Evolutionary conservation across 2,329 filamentous ascomycete genomes (phyloP), one percentile per base, ranked within the genome.

Genomic region (Penicillium sp.): DNA sequence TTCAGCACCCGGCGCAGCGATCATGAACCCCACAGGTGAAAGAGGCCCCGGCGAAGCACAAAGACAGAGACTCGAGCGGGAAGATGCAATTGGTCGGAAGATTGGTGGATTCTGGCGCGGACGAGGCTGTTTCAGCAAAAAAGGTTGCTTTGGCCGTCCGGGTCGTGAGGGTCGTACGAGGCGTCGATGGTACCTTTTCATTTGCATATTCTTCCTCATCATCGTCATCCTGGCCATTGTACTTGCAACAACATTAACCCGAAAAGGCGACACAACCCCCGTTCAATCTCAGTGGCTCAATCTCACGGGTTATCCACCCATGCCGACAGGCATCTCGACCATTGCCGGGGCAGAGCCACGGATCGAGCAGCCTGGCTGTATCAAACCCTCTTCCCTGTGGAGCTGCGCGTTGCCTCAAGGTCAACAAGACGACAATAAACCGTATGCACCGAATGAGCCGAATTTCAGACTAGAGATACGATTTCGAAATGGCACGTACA

Each of bases 321-420:
- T 96, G 61, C 88, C 88, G 1, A 91, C 87, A 0, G 91, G 90
- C 0, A 78, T 91, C 13, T 77, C 88, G 51, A 94, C 88, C 0
- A 78, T 96, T 12, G 80, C 86, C 12, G 85, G 85, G 4, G 82
- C 89, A 0, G 80, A 87, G 56, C 82, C 85, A 43, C 78, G 79
- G 0, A 71, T 77, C 2, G 72, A 80, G n/a, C 78, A 81, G 46
- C 80, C 80, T 24, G 81, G 79, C 5, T 97, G 90, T 57, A 82
- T 90, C 4, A 73, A 76, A 6, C 85, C 85, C 0, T 75, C 81
- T 3, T 87, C 86, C 0, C 68, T 93, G 46, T 97, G 90, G 90
- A 94, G 86, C 63, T 97, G 90, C 66, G 79, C 84, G 9, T 69
- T 95, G 12, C 89, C 90, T 2, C 89, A 89, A 63, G 88, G 90